Base-by-base conservation (phyloP, 495 filamentous ascomycete species). In the Extremus antarcticus region DNA sequence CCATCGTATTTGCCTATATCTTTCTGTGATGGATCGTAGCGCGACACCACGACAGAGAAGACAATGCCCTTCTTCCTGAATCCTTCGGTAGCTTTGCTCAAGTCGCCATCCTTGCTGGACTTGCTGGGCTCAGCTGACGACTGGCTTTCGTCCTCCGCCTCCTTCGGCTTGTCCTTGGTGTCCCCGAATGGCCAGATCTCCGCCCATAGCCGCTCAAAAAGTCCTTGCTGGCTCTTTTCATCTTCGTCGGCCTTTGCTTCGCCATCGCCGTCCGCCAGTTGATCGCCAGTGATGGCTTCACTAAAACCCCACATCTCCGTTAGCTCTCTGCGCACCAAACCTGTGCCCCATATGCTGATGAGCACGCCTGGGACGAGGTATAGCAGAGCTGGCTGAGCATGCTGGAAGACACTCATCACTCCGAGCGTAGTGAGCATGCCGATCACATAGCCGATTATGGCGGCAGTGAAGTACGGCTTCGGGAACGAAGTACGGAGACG, bases 361-460 rank as follows among this genome's bases (percentile, higher is more conserved):
- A 95, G 66, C 2, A 96, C 90, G 1, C 86, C 82, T 0, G 92
- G 92, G 1, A 97, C 94, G 15, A 98, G 80, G 63, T 98, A 98
- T 8, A 98, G 72, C 40, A 98, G 76, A 11, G 92, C 92, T 0
- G 92, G 92, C 60, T 98, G 92, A 10, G 86, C 86, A 58, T 92
- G 88, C 32, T 82, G 75, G 54, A 76, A 90, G 20, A 85, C 71
- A 29, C 90, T 75, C 74, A 97, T 86, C 32, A 89, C 84, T 0
- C 74, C 71, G 25, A 96, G 65, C 0, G 91, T 96, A 8, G 74
- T 68, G 3, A 90, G 32, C 86, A 97, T 89, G 2, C 87, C 90
- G 16, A 82, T 17, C 0, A 86, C 54, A 68, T 98, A 98, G 0
- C 94, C 92, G 9, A 78, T 59, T 43, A 97, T 35, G 20, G 83